These are phyloP conservation scores for Edaphochlamys debaryana DNA, from an alignment of 139 green algal species.

Conservation along the genomic window DNA sequence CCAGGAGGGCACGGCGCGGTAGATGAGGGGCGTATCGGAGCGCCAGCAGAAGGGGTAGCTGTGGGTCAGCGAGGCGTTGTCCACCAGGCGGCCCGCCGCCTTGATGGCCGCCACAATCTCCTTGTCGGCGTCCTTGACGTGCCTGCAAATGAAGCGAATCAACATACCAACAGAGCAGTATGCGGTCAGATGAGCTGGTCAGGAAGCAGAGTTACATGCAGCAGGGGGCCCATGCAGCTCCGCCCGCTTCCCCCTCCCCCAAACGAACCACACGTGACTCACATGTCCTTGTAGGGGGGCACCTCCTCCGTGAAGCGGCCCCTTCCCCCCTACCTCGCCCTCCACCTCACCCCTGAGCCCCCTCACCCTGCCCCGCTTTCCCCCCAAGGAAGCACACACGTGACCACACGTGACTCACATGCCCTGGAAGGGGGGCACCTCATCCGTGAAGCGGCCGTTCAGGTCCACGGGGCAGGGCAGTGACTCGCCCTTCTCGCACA, in stretches of 20 bases:
- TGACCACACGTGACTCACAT: no score
- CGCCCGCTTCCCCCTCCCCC: no score
- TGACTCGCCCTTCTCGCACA: slow-evolving; percentile 82
- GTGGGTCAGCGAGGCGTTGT: slow-evolving; percentile 60
- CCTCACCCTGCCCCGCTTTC: neutral
- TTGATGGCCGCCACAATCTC: slow-evolving; percentile 91
- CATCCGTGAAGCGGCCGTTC: slow-evolving; percentile 85
- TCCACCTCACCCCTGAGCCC: no score
- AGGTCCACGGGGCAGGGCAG: slow-evolving; percentile 93
- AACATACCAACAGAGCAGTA: no score
- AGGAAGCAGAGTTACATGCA: no score
- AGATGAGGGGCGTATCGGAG: slow-evolving; percentile 96
- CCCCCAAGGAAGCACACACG: no score
- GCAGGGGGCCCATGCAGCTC: no score
- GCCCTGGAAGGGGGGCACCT: slow-evolving; percentile 87
- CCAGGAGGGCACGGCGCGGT: slow-evolving; percentile 95
- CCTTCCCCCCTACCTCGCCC: neutral
- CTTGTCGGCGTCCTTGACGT: slow-evolving; percentile 96
- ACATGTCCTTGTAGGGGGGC: no score
- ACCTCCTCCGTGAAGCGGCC: no score
- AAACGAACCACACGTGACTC: no score
- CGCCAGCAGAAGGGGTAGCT: slow-evolving; percentile 99
- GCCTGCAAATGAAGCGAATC: no score
- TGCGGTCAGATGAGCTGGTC: no score
- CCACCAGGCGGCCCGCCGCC: slow-evolving; percentile 83